Base-by-base conservation (phyloP, 23 red algal genomes). In the Gracilariopsis chorda region DNA sequence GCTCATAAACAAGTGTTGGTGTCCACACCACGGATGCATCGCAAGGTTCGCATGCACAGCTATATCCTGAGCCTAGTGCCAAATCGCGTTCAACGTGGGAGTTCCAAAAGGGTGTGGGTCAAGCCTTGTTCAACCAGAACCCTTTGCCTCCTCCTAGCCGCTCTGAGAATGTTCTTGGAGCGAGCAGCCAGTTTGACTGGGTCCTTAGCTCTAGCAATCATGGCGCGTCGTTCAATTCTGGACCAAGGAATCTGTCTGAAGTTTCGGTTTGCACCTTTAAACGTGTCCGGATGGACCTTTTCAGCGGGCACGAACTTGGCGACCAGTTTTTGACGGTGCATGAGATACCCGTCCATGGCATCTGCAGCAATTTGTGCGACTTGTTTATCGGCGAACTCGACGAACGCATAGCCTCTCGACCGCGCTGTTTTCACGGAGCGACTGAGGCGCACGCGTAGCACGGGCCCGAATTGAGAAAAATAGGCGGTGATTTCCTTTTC, bases 301-400 rank as follows among this genome's bases (percentile, higher is more conserved):
- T 95, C 97, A 7, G 58, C 39, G 0, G 83, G 75, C 13, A 99
- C 83, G 48, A 94, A 41, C 35, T 90, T 80, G 40, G 92, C 94
- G n/a, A 93, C 90, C 19, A 99, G 87, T 13, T 80, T 74, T n/a
- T 84, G 86, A 23, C 88, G 88, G 75, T 94, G 93, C 93, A 99
- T 93, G 30, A 99, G 70, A 51, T 99, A 99, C 1, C 97, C 97
- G 51, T 99, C 78, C 97, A 99, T 99, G 40, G 93, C 71, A 20
- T 93, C 76, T 21, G 88, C 89, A 27, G 90, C 97, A 25, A 91
- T 91, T 35, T 39, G 23, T 41, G 93, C 97, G 2, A 95, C 93
- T 57, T 82, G 85, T 16, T 52, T 70, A 55, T 92, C 79, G 20
- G 44, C 83, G 84, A 99, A 99, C 56, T 93, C 82, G n/a, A 99